phyloP scores from a whole-genome alignment of 2,329 filamentous ascomycete genomes.

The Colletotrichum orchidophilum region DNA sequence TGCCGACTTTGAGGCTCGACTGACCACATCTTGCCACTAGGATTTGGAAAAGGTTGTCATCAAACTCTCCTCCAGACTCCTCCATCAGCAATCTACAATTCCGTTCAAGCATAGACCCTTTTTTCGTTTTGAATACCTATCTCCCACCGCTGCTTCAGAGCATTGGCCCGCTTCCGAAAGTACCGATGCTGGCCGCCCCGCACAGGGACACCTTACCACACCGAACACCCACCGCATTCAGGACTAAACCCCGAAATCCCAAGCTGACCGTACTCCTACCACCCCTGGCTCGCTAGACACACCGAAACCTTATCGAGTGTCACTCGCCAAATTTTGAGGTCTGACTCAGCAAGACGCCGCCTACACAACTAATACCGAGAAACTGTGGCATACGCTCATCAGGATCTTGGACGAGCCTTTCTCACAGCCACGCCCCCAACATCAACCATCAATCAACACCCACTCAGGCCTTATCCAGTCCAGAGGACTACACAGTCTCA shows the following conservation, averaged over 20 bases:
- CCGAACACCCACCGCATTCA: conserved; percentile 6
- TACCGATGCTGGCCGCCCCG: conserved; percentile 27
- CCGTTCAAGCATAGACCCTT: background rate
- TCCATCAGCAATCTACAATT: background rate
- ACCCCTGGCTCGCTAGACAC: conserved; percentile 18
- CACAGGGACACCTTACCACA: conserved; percentile 10
- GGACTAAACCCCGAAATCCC: background rate
- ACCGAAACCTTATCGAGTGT: conserved; percentile 27
- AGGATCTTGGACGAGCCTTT: background rate
- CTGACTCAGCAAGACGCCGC: conserved; percentile 21
- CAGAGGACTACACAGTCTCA: background rate
- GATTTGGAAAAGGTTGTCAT: background rate
- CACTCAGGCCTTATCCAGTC: background rate
- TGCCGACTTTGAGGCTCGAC: background rate
- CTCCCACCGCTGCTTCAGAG: background rate
- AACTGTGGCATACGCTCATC: background rate
- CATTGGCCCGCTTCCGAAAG: background rate
- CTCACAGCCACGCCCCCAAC: conserved; percentile 13
- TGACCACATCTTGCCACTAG: background rate
- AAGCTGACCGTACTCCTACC: background rate
- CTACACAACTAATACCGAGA: background rate
- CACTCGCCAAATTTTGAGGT: background rate
- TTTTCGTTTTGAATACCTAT: background rate
- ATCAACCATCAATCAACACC: background rate
- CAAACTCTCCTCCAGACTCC: background rate